A percentile compares a stretch with the other conserved stretches of the same genome.
Evolutionary conservation across 495 filamentous ascomycete genomes (phyloP).

Genomic region (Talaromyces proteolyticus): DNA sequence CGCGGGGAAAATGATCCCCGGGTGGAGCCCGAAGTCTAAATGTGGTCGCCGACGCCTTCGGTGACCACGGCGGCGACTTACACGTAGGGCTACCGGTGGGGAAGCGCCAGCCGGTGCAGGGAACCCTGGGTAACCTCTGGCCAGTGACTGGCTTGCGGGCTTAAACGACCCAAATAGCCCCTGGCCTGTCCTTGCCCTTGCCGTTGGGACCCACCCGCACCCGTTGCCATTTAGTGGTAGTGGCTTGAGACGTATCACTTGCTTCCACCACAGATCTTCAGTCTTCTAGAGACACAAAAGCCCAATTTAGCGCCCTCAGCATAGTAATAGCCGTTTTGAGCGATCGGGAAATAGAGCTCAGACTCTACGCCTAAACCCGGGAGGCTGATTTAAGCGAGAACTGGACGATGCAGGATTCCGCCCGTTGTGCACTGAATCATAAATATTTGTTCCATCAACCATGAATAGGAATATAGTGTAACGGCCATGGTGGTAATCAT

Average conservation of each 20-base stretch:
- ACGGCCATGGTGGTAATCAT: too few relatives aligned
- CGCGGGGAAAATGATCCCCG: not conserved
- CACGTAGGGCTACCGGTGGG: constrained; percentile 1
- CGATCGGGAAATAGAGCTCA: not conserved
- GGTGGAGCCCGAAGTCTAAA: constrained; percentile 3
- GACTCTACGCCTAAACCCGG: too few relatives aligned
- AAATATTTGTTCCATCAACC: too few relatives aligned
- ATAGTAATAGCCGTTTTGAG: not conserved
- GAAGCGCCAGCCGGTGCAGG: too few relatives aligned
- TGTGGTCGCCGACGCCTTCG: constrained; percentile 4
- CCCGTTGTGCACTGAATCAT: too few relatives aligned
- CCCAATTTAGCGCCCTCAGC: not conserved
- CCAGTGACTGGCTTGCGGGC: too few relatives aligned
- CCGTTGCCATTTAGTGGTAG: not conserved
- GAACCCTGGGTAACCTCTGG: too few relatives aligned
- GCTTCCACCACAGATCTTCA: not conserved
- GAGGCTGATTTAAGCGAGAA: too few relatives aligned
- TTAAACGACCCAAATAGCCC: not conserved
- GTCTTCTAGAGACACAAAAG: not conserved
- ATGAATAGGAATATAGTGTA: too few relatives aligned
- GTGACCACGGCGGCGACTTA: not conserved
- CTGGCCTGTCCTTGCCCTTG: too few relatives aligned
- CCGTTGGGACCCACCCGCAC: not conserved
- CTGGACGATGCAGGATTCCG: too few relatives aligned
- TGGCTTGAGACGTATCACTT: not conserved